Percentiles rank a stretch among this genome's conserved stretches.
Conservation (phyloP, 192 early-diverging fungal species). For the Allomyces macrogynus region DNA sequence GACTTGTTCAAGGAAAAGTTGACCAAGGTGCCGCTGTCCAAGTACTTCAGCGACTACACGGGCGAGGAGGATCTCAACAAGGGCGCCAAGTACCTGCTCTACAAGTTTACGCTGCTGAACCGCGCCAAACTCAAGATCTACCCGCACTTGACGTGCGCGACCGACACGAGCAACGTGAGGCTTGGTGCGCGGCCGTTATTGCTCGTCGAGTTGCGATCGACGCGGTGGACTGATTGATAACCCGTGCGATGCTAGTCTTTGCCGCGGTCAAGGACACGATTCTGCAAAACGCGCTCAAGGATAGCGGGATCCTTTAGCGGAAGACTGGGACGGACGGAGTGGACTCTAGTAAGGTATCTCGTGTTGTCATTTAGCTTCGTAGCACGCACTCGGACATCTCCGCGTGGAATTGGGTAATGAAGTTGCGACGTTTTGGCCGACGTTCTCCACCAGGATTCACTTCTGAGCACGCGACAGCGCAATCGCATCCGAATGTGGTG, state of each 20-base stretch:
- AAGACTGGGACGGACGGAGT: neutral
- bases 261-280: constrained; percentile 84
- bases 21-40: constrained; percentile 12
- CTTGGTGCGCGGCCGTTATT: constrained; percentile 1
- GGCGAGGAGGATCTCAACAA: constrained; percentile 55
- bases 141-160: constrained; percentile 76
- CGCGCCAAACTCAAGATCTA: constrained; percentile 62
- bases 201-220: neutral
- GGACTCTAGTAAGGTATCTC: neutral
- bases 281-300: constrained; percentile 61
- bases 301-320: constrained; percentile 46
- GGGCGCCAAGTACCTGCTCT: constrained; percentile 70
- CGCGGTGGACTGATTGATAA: neutral
- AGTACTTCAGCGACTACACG: constrained; percentile 24
- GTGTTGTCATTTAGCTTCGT: no score
- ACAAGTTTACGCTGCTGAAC: constrained; percentile 71
- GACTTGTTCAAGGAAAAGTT: constrained; percentile 25
- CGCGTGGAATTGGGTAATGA: no score
- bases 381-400: no score
- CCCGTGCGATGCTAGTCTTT: constrained; percentile 55
- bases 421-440: no score
- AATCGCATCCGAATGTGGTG: no score
- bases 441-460: no score
- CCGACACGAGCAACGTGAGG: constrained; percentile 65
- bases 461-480: no score